Conservation (phyloP, 148 eudicot genomes). For the Suaeda aralocaspica region DNA sequence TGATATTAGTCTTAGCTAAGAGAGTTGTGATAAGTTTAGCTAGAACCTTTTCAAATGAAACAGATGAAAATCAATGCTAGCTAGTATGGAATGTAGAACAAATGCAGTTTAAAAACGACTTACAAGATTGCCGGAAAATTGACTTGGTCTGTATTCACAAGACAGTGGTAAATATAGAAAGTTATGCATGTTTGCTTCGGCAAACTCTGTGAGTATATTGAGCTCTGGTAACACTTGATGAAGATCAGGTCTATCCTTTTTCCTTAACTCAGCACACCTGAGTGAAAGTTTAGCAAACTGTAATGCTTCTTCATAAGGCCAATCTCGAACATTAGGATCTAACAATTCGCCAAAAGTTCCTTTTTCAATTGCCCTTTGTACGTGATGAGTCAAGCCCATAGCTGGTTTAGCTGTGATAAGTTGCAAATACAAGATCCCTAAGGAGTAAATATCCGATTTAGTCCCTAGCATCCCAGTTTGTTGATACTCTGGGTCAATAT, state of each 20-base stretch:
- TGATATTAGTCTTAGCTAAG: too few relatives aligned
- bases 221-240: conserved; percentile 51
- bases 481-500: conserved; percentile 80
- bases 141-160: conserved; percentile 3
- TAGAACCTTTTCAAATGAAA: too few relatives aligned
- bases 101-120: neutral
- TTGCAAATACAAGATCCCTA: conserved; percentile 58
- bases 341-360: conserved; percentile 43
- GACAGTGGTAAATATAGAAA: conserved; percentile 1
- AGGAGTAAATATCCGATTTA: conserved; percentile 61
- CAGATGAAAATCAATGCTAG: too few relatives aligned
- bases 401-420: conserved; percentile 56
- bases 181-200: conserved; percentile 33
- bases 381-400: conserved; percentile 65
- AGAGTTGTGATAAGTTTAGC: too few relatives aligned
- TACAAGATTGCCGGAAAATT: conserved; percentile 14
- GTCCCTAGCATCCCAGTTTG: conserved; percentile 71
- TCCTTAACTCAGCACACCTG: conserved; percentile 56
- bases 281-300: conserved; percentile 44
- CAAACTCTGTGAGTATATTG: conserved; percentile 40
- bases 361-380: conserved; percentile 40
- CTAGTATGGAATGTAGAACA: too few relatives aligned
- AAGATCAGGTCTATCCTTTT: conserved; percentile 70
- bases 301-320: conserved; percentile 57
- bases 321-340: conserved; percentile 42